A percentile compares a stretch with the other conserved stretches of the same genome.
Evolutionary conservation across 768 basidiomycete species (phyloP).

Genomic region (Xerocomellus chrysenteron): DNA sequence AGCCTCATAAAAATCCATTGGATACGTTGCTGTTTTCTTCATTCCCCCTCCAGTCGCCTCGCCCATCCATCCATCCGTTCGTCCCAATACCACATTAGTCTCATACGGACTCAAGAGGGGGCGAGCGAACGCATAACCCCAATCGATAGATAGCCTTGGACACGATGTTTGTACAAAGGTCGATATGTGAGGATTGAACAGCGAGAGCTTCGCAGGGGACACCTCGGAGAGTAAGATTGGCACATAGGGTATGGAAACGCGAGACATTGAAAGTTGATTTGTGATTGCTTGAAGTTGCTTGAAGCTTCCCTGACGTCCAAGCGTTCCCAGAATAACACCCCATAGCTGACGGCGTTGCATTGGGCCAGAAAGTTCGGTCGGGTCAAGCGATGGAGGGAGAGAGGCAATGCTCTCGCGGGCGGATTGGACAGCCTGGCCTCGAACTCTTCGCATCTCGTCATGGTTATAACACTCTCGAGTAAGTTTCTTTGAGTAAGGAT

Average conservation of each 20-base stretch:
- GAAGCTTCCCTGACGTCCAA: conserved; percentile 92
- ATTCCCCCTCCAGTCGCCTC: conserved; percentile 21
- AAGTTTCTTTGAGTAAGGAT: conserved; percentile 96
- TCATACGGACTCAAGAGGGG: conserved; percentile 95
- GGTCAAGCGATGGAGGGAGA: conserved; percentile 10
- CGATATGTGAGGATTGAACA: conserved; percentile 79
- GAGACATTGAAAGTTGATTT: conserved; percentile 58
- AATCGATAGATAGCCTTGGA: conserved; percentile 94
- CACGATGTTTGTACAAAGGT: conserved; percentile 97
- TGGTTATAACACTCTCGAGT: conserved; percentile 93
- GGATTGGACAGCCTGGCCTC: conserved; percentile 71
- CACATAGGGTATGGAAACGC: conserved; percentile 67
- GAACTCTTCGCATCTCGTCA: conserved; percentile 73
- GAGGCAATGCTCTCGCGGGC: conserved; percentile 65
- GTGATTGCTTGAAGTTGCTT: conserved; percentile 86
- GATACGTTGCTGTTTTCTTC: conserved; percentile 54
- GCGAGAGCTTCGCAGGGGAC: conserved; percentile 89
- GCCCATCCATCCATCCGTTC: conserved; percentile 66
- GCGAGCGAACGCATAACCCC: conserved; percentile 93
- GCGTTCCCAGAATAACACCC: conserved; percentile 92
- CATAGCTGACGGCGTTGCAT: conserved; percentile 46
- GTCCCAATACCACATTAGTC: conserved; percentile 75
- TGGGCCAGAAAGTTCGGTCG: neutral
- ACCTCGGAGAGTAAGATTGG: conserved; percentile 94
- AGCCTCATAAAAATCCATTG: conserved; percentile 95